Conservation (phyloP, 495 filamentous ascomycete species). For the Echria macrotheca region DNA sequence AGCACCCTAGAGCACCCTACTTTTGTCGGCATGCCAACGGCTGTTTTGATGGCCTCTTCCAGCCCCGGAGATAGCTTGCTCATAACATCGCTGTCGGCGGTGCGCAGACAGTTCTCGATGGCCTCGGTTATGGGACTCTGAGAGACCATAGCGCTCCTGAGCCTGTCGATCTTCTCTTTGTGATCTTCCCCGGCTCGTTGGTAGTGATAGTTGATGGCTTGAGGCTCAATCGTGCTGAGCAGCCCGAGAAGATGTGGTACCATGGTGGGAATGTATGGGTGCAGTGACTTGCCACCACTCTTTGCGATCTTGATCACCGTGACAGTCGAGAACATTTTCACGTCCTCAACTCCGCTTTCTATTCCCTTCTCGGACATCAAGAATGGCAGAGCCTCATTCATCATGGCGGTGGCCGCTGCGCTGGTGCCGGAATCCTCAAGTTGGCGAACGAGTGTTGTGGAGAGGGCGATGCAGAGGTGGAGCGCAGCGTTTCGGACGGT, state of each 20-base stretch:
- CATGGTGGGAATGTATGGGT: constrained; percentile 74
- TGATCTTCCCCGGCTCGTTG: constrained; percentile 84
- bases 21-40: constrained; percentile 87
- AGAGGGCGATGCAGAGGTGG: constrained; percentile 74
- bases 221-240: constrained; percentile 79
- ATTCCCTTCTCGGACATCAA: constrained; percentile 82
- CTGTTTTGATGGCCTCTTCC: constrained; percentile 72
- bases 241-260: constrained; percentile 74
- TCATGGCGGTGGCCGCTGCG: constrained; percentile 66
- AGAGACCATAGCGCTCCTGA: constrained; percentile 70
- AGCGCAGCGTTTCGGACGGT: constrained; percentile 77
- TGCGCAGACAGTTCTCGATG: constrained; percentile 82
- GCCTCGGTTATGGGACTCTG: constrained; percentile 90
- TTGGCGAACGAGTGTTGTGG: constrained; percentile 72
- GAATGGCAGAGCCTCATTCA: constrained; percentile 81
- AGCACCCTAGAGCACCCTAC: constrained; percentile 83
- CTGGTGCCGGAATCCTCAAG: constrained; percentile 76
- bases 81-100: constrained; percentile 73
- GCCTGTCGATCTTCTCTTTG: constrained; percentile 78
- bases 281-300: constrained; percentile 65
- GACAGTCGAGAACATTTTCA: constrained; percentile 64
- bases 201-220: constrained; percentile 85
- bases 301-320: constrained; percentile 86
- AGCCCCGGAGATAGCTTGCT: constrained; percentile 63
- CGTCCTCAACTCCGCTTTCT: constrained; percentile 80